phyloP scores from a whole-genome alignment of 1,284 basidiomycete genomes.

The Malassezia psittaci region DNA sequence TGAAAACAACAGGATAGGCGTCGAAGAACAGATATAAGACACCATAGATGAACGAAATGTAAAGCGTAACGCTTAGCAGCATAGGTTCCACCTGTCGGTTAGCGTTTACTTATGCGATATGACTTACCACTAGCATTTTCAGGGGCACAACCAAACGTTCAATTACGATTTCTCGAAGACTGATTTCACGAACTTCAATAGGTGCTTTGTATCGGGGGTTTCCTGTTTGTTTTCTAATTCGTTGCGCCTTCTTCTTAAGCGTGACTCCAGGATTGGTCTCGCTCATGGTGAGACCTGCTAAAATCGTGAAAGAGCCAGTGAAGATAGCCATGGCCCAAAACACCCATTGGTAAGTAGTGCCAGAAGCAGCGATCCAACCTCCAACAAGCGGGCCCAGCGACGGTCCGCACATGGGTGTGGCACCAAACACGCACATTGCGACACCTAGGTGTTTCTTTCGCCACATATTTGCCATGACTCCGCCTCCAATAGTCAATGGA shows the following conservation, averaged over 20 bases:
- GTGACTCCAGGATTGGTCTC: slow-evolving; percentile 61
- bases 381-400: slow-evolving; percentile 47
- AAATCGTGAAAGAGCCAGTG: slow-evolving; percentile 52
- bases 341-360: slow-evolving; percentile 59
- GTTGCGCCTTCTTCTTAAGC: slow-evolving; percentile 53
- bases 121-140: slow-evolving; percentile 49
- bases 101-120: neutral
- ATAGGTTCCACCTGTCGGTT: slow-evolving; percentile 58
- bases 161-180: slow-evolving; percentile 50
- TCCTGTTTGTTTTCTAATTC: slow-evolving; percentile 57
- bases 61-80: slow-evolving; percentile 61
- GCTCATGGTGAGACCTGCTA: slow-evolving; percentile 61
- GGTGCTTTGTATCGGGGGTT: slow-evolving; percentile 55
- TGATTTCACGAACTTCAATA: slow-evolving; percentile 29
- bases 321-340: slow-evolving; percentile 68
- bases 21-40: slow-evolving; percentile 37
- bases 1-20: slow-evolving; percentile 47
- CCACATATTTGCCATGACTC: slow-evolving; percentile 58
- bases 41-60: slow-evolving; percentile 66
- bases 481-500: slow-evolving; percentile 52
- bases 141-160: slow-evolving; percentile 59
- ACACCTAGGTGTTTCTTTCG: slow-evolving; percentile 60
- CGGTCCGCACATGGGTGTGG: slow-evolving; percentile 69
- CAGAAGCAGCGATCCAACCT: slow-evolving; percentile 51
- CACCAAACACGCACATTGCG: slow-evolving; percentile 60